Conservation (phyloP, 306 rosid genomes). For the Ammopiptanthus mongolicus region DNA sequence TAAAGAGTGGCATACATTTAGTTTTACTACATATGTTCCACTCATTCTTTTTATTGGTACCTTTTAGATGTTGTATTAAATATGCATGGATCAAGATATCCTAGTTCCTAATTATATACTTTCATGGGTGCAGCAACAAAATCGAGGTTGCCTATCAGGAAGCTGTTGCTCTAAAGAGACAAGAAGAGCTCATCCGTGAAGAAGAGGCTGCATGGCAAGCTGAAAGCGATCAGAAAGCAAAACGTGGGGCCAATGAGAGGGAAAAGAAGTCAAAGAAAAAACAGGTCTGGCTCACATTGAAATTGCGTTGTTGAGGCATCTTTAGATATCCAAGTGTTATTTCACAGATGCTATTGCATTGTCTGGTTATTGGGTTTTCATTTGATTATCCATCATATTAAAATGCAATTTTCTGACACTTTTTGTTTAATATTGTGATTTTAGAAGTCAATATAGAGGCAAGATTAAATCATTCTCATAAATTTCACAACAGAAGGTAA, state of each 20-base stretch:
- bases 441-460: background rate
- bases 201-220: constrained; percentile 98
- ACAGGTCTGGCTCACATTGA: constrained; percentile 46
- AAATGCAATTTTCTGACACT: background rate
- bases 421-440: background rate
- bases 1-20: background rate
- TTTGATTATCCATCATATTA: background rate
- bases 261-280: constrained; percentile 92
- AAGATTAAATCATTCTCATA: background rate
- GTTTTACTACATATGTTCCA: background rate
- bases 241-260: constrained; percentile 70
- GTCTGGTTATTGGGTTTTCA: background rate
- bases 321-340: background rate
- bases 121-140: constrained; percentile 68
- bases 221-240: constrained; percentile 83
- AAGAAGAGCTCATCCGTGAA: constrained; percentile 98
- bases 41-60: background rate
- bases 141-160: constrained; percentile 99
- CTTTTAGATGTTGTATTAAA: background rate
- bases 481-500: background rate
- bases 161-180: constrained; percentile 96
- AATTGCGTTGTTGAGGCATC: background rate
- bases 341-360: background rate
- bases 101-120: constrained; percentile 23
- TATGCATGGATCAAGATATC: background rate